Evolutionary conservation across 1,284 basidiomycete genomes (phyloP), one percentile per base, ranked within the genome.

Genomic region (Mycena sp.): DNA sequence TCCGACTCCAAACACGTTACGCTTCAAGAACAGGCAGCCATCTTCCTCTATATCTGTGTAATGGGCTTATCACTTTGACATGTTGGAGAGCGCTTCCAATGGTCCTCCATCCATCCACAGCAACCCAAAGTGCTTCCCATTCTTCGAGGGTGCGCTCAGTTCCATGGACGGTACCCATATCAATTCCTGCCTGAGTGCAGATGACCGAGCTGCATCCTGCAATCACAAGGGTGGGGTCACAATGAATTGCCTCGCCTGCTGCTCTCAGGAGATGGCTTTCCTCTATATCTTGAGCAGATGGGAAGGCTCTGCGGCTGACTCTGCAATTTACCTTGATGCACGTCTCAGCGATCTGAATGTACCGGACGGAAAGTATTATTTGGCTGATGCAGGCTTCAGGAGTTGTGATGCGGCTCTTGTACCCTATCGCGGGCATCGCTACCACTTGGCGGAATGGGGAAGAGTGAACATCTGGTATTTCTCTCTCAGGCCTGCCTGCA

Each of bases 71-170:
- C 63, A 21, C 50, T 72, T 14, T 41, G 58, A 16, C 67, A 74
- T 67, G 53, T 71, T 61, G 73, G 70, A 19, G 77, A 78, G 54
- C 38, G 69, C 2, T 78, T 77, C 60, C 72, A 74, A 52, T 19
- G 62, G 1, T 69, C 70, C 45, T 1, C 26, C 29, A 5, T 28
- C 16, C 1, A 48, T 58, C 19, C n/a, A 25, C 4, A 38, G 26
- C 14, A 58, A 58, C 17, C 55, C 55, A 3, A 55, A 44, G 28
- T 52, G 32, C 14, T 52, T 26, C 17, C 50, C 50, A 1, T 52
- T 38, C 25, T 55, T 55, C 25, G 40, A 48, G 17, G 35, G 29
- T 19, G 44, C 26, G 3, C 0, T 58, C 19, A 35, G 55, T 2
- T 48, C 55, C 21, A 38, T 58, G 55, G 55, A 58, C 28, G 55